A percentile compares a stretch with the other conserved stretches of the same genome.
Conservation (phyloP, 23 red algal species). For the Gracilaria gracilis region DNA sequence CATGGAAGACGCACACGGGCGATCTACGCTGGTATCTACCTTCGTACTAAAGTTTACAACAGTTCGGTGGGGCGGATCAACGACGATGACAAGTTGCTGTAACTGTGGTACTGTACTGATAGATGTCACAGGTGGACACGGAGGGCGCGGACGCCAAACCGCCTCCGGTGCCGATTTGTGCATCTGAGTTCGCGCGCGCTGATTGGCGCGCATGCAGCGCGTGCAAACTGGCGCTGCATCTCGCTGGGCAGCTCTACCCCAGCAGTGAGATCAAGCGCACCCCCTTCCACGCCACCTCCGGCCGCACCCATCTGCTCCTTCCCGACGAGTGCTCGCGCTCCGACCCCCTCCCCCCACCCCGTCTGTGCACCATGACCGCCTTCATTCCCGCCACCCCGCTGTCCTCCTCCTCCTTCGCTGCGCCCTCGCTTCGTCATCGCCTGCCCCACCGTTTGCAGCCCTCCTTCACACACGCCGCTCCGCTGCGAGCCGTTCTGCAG, state of each 20-base stretch:
- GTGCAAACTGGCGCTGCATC: conserved; percentile 13
- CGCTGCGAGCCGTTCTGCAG: conserved; percentile 16
- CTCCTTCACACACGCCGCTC: not conserved
- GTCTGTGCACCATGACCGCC: not conserved
- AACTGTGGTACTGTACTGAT: too few relatives aligned
- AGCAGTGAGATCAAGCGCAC: not conserved
- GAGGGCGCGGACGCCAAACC: not conserved
- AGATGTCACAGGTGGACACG: too few relatives aligned
- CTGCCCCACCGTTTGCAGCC: not conserved
- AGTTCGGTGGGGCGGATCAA: too few relatives aligned
- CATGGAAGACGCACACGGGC: not conserved
- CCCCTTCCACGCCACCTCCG: not conserved
- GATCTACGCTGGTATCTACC: too few relatives aligned
- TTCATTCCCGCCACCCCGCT: conserved; percentile 18
- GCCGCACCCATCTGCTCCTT: not conserved
- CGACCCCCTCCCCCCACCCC: not conserved
- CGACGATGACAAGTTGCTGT: too few relatives aligned
- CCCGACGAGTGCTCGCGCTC: not conserved
- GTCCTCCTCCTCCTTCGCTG: not conserved
- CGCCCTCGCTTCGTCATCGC: not conserved
- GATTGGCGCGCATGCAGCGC: not conserved
- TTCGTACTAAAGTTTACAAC: too few relatives aligned
- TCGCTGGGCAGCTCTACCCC: too few relatives aligned
- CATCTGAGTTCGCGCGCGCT: not conserved
- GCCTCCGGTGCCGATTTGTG: not conserved